Evolutionary conservation across 352 stramenopile genomes (phyloP), one percentile per base, ranked within the genome.

Genomic region (Aphanomyces stellatus): DNA sequence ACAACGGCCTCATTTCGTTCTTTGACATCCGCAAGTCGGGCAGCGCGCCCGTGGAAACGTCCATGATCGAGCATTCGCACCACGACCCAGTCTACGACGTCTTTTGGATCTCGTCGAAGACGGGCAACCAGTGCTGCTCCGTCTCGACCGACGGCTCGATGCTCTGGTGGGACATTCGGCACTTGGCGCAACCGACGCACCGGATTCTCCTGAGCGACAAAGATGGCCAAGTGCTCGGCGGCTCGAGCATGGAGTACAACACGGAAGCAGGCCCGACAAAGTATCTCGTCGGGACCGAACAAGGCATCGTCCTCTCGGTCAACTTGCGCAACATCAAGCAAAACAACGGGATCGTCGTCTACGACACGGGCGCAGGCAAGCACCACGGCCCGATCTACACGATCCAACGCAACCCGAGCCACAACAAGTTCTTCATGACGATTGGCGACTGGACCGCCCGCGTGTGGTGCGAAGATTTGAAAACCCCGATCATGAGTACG

Each of bases 361-460:
- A 98, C 72, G 95, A 98, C 76, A 95, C 81, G 51, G 90, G 86
- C 40, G 72, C 91, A 13, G 95, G 95, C 34, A 98, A 98, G 71
- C 96, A 99, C 74, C 93, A 98, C 70, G 96, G 94, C 0, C 91
- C 95, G 37, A 98, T 99, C 70, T 97, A 93, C 70, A 88, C 81
- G 41, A 98, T 99, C 72, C 91, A 98, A 74, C 85, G 96, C 27
- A 99, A 99, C 71, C 96, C 96, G 35, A 96, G 86, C n/a, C 91
- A 98, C 72, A 97, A 95, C 76, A 98, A 99, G 72, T 99, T 97
- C 70, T 99, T 98, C 77, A 88, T 99, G 77, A 98, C 94, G 13
- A 91, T 99, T 30, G 96, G 96, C 19, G 96, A 99, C 77, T 99
- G 96, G 96, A 98, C 93, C 15, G 93, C 96, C 51, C 81, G 90